Evolutionary conservation across 805 yeast species (phyloP), one percentile per base, ranked within the genome.

Genomic region (Starmera pachycereana): DNA sequence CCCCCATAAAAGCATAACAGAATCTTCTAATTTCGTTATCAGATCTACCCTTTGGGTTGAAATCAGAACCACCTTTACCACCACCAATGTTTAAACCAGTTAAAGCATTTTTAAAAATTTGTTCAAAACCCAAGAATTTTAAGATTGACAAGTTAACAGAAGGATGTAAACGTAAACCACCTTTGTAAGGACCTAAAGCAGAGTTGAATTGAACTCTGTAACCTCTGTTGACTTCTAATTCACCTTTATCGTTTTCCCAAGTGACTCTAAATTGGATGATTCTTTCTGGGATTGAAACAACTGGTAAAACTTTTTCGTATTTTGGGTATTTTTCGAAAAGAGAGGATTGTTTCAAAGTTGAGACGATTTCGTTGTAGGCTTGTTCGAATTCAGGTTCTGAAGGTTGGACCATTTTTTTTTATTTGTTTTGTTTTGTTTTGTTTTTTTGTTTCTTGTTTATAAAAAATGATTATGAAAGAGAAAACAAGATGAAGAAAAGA

Each of bases 11-110:
- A 39, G 96, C 75, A 58, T 76, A 77, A 74, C 97, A 90, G 79
- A 90, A 90, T 68, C 95, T 81, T 75, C 98, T 82, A 70, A 90
- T 90, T 74, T 90, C 98, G 56, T 69, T 66, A 67, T 89, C 92
- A 45, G 95, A 75, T 68, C 81, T 83, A 61, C 90, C 95, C 78
- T 90, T 90, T 58, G 97, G 96, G 71, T 89, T 88, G 69, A 90
- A 92, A 70, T 90, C 96, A 45, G 95, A 74, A 66, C 98, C 98
- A 77, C 98, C 98, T 67, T 90, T 90, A 70, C 96, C 98, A 73
- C 98, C 98, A 65, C 98, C 98, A 83, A 90, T 89, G 77, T 81
- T 76, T 56, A 89, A 76, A 58, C 97, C 97, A 56, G 98, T 90
- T 59, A 90, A 74, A 39, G 98, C 97, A 62, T 90, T 90, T 78